Percentiles rank a stretch among this genome's conserved stretches.
phyloP scores from a whole-genome alignment of 768 basidiomycete genomes.

The Hygrophoropsis aurantiaca region DNA sequence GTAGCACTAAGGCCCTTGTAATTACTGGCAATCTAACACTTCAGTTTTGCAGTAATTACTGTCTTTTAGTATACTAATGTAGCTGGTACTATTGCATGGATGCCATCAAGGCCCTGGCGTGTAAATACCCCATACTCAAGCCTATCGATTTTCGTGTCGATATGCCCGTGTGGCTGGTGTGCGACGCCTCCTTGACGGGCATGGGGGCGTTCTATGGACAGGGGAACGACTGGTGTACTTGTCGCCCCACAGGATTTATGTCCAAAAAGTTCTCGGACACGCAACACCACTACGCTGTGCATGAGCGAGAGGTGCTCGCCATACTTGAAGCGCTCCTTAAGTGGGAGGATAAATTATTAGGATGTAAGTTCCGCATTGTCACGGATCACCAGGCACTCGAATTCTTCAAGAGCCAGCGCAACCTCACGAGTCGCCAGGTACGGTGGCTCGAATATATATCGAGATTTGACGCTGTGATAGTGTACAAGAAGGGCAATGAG shows the following conservation, averaged over 20 bases:
- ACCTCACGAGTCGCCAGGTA: constrained; percentile 16
- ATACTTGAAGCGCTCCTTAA: constrained; percentile 26
- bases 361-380: constrained; percentile 17
- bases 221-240: constrained; percentile 22
- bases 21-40: too few relatives aligned
- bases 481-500: constrained; percentile 18
- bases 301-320: constrained; percentile 16
- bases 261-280: constrained; percentile 26
- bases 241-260: constrained; percentile 25
- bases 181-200: constrained; percentile 23
- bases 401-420: constrained; percentile 24
- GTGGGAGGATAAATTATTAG: constrained; percentile 33
- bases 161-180: constrained; percentile 28
- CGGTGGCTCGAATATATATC: constrained; percentile 34
- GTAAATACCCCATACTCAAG: constrained; percentile 12
- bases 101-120: constrained; percentile 18
- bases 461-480: constrained; percentile 24
- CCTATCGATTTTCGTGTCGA: constrained; percentile 17
- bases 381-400: constrained; percentile 29
- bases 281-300: constrained; percentile 29
- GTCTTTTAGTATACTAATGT: too few relatives aligned
- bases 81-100: too few relatives aligned
- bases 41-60: too few relatives aligned
- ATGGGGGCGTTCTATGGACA: constrained; percentile 29
- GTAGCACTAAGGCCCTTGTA: too few relatives aligned